Base-by-base conservation (phyloP, 371 early-diverging fungal genomes). In the Mucor sp. region DNA sequence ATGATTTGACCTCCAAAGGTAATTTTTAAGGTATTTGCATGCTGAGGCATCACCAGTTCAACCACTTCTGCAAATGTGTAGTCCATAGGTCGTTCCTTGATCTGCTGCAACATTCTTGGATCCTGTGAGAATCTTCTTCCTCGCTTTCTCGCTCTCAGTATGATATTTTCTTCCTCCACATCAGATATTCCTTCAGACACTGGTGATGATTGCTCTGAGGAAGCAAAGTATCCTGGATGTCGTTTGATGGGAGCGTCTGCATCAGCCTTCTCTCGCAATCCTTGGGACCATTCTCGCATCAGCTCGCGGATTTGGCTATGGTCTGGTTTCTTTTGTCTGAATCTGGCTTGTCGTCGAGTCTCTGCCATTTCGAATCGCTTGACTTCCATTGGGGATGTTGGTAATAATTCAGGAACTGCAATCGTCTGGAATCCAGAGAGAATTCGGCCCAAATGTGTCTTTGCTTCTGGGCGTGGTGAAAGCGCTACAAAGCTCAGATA, bases 1-100 rank as follows among this genome's bases (percentile, higher is more conserved):
- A 93, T 91, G 59, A 93, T 91, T 64, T 89, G 86, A n/a, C 93
- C 92, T 69, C 93, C 93, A 84, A 93, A 93, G 6, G 91, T 91
- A 44, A 90, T 90, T 27, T 82, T 79, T 5, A 90, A 67, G 3
- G 88, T 84, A 60, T 93, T 93, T 25, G 91, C 90, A 75, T 93
- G 91, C 39, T 90, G 90, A 15, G 93, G 93, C 80, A 93, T 82
- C 8, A 93, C 89, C 53, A 90, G 64, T 41, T 92, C 85, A 0
- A 88, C 87, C 14, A 86, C 79, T 68, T 93, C 89, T 1, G 90
- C 86, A 79, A 85, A 89, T 0, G 87, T 87, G 1, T 71, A 71
- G n/a, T 75, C 75, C 75, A 87, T 85, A 8, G 68, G 65, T 19
- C 76, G 75, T 30, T 74, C 74, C 23, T 70, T 70, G 0, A 61